Base-by-base conservation (phyloP, 148 eudicot genomes). In the Mesembryanthemum crystallinum region DNA sequence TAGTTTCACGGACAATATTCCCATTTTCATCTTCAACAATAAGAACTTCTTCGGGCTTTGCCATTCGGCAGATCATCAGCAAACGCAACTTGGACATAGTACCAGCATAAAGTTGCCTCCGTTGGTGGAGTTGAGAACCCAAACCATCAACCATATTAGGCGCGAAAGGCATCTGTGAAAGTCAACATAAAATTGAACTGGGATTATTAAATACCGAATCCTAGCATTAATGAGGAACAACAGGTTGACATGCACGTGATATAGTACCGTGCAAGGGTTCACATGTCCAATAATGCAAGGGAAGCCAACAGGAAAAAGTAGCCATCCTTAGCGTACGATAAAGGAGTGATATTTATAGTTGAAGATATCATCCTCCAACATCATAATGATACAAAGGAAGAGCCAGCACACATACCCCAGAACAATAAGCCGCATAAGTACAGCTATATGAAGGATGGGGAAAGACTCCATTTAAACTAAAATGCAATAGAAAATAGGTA, bases 11-110 rank as follows among this genome's bases (percentile, higher is more conserved):
- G 73, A 92, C 99, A 75, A 96, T 96, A 84, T 96, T 96, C 69
- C 99, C 99, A 87, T 96, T 96, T 86, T 96, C 99, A 78, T 96
- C 99, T 82, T 96, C 99, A 72, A 96, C 98, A 82, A 96, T 93
- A 67, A 96, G 87, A 83, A 96, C 99, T 79, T 96, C 99, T 86
- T 96, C 99, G 67, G 98, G 99, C 85, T 96, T 96, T 52, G 98
- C 99, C 99, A 96, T 96, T 65, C 99, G 98, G 72, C 91, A 87
- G 28, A 96, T 89, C 99, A 96, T 96, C 58, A 96, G 79, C 79
- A 89, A 74, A 66, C 99, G 93, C 80, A 96, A 81, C 82, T 92
- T 96, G 24, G 99, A 96, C 97, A 88, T 88, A 30, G 98, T 87
- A 57, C 71, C 88, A 63, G 90, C 83, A 82, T 91, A 96, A 52